These are phyloP conservation scores for Gaultheria prostrata DNA, from an alignment of 148 eudicot species.

Conservation along the genomic window DNA sequence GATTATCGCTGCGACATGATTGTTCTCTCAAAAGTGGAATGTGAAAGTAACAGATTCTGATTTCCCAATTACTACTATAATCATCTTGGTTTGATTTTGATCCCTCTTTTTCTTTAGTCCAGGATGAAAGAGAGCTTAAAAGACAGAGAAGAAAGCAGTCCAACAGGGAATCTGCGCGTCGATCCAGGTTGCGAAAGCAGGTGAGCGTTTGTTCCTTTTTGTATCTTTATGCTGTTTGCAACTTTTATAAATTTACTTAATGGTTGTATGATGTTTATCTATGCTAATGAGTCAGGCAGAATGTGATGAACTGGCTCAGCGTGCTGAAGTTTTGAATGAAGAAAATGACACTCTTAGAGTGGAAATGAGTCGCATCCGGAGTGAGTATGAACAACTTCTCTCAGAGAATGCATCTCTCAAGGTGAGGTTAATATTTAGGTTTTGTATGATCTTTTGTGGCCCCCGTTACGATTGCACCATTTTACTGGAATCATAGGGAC, in stretches of 20 bases:
- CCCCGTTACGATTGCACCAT: neutral
- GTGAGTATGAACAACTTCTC: slow-evolving; percentile 71
- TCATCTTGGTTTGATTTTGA: neutral
- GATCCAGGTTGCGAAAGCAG: slow-evolving; percentile 97
- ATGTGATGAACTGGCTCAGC: slow-evolving; percentile 92
- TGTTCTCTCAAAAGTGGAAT: neutral
- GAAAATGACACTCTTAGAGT: slow-evolving; percentile 87
- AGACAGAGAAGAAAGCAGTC: slow-evolving; percentile 97
- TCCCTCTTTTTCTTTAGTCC: slow-evolving; percentile 16
- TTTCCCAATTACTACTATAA: neutral
- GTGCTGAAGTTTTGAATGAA: slow-evolving; percentile 77
- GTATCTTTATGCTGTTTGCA: neutral
- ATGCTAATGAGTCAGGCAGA: slow-evolving; percentile 53
- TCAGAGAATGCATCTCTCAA: slow-evolving; percentile 71
- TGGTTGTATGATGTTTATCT: neutral
- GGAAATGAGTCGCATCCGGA: slow-evolving; percentile 63
- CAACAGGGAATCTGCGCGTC: slow-evolving; percentile 95
- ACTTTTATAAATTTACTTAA: neutral
- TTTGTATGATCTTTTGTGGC: neutral
- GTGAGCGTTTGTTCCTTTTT: slow-evolving; percentile 27
- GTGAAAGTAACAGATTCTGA: neutral
- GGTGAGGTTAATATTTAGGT: slow-evolving; percentile 36
- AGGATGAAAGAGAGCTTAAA: slow-evolving; percentile 98
- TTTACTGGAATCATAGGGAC: neutral
- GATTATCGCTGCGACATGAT: neutral